Evolutionary conservation across 257 asterid species (phyloP).

Genomic region (Salvia hispanica): DNA sequence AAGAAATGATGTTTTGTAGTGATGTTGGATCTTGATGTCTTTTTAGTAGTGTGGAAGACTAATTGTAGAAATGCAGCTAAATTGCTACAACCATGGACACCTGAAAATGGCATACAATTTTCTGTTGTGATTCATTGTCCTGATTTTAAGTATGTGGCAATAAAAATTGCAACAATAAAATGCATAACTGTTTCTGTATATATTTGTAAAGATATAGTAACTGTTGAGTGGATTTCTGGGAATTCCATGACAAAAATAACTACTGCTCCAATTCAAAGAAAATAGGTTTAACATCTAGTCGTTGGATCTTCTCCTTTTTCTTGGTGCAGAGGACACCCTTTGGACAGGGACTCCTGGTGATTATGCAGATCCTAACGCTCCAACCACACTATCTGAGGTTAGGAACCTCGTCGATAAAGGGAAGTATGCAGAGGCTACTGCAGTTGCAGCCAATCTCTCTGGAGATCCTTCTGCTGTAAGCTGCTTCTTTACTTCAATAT

Average conservation of each 20-base stretch:
- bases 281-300: background rate
- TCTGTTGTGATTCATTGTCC: background rate
- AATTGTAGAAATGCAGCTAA: background rate
- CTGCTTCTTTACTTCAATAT: conserved; percentile 19
- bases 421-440: conserved; percentile 61
- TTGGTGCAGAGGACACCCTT: conserved; percentile 73
- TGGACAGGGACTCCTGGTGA: conserved; percentile 79
- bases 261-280: background rate
- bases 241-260: conserved; percentile 15
- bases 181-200: no score
- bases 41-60: no score
- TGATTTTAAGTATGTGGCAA: background rate
- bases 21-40: background rate
- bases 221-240: conserved; percentile 2
- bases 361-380: conserved; percentile 54
- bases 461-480: conserved; percentile 59
- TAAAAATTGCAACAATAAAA: background rate
- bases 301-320: conserved; percentile 12
- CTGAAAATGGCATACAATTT: background rate
- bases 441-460: conserved; percentile 49
- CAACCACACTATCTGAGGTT: conserved; percentile 50
- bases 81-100: background rate
- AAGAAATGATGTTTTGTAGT: background rate
- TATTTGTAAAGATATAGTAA: background rate
- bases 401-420: conserved; percentile 63